Percentiles rank a stretch among this genome's conserved stretches.
Conservation (phyloP, 305 asterid genomes). For the Solanum hybrid region DNA sequence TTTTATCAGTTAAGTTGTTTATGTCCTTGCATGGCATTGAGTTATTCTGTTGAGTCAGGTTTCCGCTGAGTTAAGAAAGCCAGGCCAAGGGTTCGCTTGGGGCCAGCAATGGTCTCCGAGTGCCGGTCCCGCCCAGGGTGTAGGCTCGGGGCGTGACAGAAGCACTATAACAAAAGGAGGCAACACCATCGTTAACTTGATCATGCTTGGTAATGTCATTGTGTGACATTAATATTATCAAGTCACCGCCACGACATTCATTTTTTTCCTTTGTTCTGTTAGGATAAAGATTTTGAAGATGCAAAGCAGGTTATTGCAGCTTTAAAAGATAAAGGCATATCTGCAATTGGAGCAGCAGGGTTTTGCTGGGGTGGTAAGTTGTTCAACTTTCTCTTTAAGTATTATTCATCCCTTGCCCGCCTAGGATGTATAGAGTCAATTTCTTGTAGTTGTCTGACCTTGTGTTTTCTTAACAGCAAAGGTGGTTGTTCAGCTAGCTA, state of each 20-base stretch:
- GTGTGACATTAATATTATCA: neutral
- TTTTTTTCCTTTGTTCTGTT: neutral
- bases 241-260: neutral
- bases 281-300: constrained; percentile 51
- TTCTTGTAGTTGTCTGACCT: neutral
- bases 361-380: constrained; percentile 62
- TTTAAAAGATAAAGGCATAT: constrained; percentile 38
- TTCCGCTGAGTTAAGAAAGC: too few relatives aligned
- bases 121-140: too few relatives aligned
- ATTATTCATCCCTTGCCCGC: neutral
- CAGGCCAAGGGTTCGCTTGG: too few relatives aligned
- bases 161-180: neutral
- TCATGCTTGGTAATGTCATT: neutral
- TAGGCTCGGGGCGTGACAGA: too few relatives aligned
- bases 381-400: neutral
- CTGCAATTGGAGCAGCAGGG: constrained; percentile 54
- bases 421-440: neutral
- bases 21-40: too few relatives aligned
- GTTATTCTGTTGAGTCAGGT: too few relatives aligned
- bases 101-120: too few relatives aligned
- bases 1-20: too few relatives aligned
- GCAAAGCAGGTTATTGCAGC: constrained; percentile 35
- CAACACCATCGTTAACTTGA: neutral
- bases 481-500: constrained; percentile 37
- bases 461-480: constrained; percentile 24